Conservation (phyloP, 345 rosid genomes). For the Eucalyptus marginata region DNA sequence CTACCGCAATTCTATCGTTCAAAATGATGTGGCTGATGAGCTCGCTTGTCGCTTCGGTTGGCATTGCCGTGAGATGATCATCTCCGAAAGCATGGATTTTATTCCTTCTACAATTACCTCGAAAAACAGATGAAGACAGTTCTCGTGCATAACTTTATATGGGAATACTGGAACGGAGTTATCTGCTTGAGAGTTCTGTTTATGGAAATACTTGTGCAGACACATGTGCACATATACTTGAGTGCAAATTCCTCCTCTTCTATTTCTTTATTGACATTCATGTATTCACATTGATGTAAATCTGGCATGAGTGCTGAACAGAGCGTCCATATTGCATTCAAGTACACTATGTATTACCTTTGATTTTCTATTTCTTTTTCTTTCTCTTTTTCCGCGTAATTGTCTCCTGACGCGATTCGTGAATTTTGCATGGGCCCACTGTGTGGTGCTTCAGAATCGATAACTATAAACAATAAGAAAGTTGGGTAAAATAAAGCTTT, state of each 20-base stretch:
- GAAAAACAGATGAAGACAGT: neutral
- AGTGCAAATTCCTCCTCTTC: neutral
- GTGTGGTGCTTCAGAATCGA: neutral
- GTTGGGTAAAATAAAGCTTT: neutral
- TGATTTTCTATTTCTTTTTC: no score
- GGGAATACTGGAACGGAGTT: neutral
- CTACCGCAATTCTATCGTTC: neutral
- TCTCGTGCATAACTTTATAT: neutral
- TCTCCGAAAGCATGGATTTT: rapidly evolving
- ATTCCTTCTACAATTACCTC: neutral
- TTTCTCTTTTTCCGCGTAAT: no score
- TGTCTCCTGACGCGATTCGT: no score
- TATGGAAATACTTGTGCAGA: neutral
- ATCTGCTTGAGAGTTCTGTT: neutral
- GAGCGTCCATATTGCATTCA: neutral
- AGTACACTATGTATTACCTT: neutral
- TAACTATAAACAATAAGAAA: neutral
- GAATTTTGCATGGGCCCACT: neutral
- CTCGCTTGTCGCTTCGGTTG: neutral
- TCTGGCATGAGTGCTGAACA: neutral
- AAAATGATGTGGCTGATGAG: no score
- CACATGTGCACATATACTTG: neutral
- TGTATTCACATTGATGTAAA: neutral
- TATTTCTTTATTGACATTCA: neutral
- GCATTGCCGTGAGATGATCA: neutral